Evolutionary conservation across 2,329 filamentous ascomycete genomes (phyloP).

Genomic region (Aspergillus thermomutatus): DNA sequence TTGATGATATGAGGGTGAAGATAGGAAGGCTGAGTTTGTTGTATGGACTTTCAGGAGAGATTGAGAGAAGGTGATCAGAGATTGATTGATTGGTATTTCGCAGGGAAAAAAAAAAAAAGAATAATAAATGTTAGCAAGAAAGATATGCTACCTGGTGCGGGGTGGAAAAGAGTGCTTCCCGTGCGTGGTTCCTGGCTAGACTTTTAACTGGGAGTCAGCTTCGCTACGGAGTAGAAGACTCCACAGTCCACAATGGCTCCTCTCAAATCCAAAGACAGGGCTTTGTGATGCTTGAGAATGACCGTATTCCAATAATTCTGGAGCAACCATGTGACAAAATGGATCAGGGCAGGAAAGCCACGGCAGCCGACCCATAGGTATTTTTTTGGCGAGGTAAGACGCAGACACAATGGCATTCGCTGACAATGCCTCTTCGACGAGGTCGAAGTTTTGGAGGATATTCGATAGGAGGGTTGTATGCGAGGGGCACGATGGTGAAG

Average conservation of each 20-base stretch:
- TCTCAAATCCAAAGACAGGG: neutral
- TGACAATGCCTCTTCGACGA: neutral
- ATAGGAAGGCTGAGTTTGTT: neutral
- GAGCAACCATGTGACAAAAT: neutral
- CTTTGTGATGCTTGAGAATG: neutral
- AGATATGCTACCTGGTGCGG: constrained; percentile 1
- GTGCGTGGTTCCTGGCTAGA: constrained; percentile 2
- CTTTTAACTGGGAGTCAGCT: constrained; percentile 7
- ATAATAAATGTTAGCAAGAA: neutral
- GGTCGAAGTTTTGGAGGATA: too few relatives aligned
- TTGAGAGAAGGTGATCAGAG: neutral
- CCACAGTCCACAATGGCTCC: constrained; percentile 3
- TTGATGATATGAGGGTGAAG: constrained; percentile 12
- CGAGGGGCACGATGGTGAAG: too few relatives aligned
- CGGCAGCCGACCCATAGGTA: neutral
- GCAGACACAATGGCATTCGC: too few relatives aligned
- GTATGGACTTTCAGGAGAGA: neutral
- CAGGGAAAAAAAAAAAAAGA: neutral
- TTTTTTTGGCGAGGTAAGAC: neutral
- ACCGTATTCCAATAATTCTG: neutral
- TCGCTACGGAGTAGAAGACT: constrained; percentile 18
- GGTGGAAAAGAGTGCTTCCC: constrained; percentile 5
- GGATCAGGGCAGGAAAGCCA: neutral
- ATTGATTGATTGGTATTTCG: neutral
- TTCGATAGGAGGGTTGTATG: too few relatives aligned